These are phyloP conservation scores for Phialophora verrucosa DNA, from an alignment of 2,329 filamentous ascomycete species.

Conservation along the genomic window DNA sequence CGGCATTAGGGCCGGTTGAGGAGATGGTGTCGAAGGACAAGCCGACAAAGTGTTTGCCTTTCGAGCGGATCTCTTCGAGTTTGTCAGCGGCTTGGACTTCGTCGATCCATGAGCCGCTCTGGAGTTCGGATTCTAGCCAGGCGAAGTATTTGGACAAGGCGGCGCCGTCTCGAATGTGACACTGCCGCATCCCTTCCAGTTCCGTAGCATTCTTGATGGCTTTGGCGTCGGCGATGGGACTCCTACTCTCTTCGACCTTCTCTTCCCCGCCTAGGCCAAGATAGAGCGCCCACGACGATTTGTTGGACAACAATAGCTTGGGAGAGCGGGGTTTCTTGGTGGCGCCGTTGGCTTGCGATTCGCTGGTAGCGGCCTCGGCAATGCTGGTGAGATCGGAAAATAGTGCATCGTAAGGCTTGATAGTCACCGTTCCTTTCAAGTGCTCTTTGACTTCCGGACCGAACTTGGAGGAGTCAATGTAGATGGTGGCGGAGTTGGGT, in stretches of 20 bases:
- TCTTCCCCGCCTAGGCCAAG: conserved; percentile 84
- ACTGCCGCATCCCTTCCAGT: conserved; percentile 88
- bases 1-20: conserved; percentile 88
- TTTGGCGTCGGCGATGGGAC: conserved; percentile 87
- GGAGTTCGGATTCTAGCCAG: conserved; percentile 91
- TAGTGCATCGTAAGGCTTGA: conserved; percentile 83
- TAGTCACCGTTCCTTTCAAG: conserved; percentile 69
- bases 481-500: conserved; percentile 74
- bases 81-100: conserved; percentile 93
- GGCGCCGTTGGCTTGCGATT: conserved; percentile 44
- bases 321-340: conserved; percentile 48
- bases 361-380: conserved; percentile 52
- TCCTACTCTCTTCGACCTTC: conserved; percentile 83
- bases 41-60: conserved; percentile 78
- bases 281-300: conserved; percentile 90
- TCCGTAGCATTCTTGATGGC: conserved; percentile 92
- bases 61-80: conserved; percentile 68
- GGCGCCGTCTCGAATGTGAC: conserved; percentile 90
- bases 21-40: conserved; percentile 96
- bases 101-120: conserved; percentile 74
- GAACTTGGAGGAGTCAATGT: conserved; percentile 81
- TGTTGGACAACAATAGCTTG: conserved; percentile 86
- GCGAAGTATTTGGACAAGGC: conserved; percentile 92
- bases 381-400: conserved; percentile 77
- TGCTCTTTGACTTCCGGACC: conserved; percentile 71